Conservation (phyloP, 139 green algal genomes). For the Mychonastes homosphaera region DNA sequence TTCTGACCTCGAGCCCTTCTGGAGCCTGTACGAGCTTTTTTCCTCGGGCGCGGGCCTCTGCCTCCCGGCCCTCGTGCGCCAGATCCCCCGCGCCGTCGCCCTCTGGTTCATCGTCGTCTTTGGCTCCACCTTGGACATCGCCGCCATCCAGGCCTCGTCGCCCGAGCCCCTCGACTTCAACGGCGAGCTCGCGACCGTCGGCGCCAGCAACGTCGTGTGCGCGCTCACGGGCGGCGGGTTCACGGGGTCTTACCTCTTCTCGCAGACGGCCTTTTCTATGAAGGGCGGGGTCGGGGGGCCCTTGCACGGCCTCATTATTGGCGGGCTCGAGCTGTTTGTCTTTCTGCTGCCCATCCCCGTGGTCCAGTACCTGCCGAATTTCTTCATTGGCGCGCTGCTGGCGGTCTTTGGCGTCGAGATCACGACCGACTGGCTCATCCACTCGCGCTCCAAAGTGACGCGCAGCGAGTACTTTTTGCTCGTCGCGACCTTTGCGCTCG, state of each 20-base stretch:
- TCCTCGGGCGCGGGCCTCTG: slow-evolving; percentile 34
- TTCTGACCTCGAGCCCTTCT: slow-evolving; percentile 48
- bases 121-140: slow-evolving; percentile 63
- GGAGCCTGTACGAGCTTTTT: slow-evolving; percentile 58
- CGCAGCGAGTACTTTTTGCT: slow-evolving; percentile 60
- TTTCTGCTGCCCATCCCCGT: slow-evolving; percentile 55
- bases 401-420: slow-evolving; percentile 72
- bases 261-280: slow-evolving; percentile 50
- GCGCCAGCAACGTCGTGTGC: slow-evolving; percentile 53
- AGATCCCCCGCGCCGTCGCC: slow-evolving; percentile 15
- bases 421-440: slow-evolving; percentile 4
- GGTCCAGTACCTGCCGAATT: slow-evolving; percentile 48
- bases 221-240: slow-evolving; percentile 51
- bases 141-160: slow-evolving; percentile 49
- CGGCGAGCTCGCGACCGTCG: slow-evolving; percentile 56
- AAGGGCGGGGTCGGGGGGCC: slow-evolving; percentile 25
- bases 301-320: slow-evolving; percentile 33
- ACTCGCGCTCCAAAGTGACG: slow-evolving; percentile 33
- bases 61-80: slow-evolving; percentile 29
- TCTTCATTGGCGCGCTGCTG: slow-evolving; percentile 64
- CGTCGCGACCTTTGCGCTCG: slow-evolving; percentile 49
- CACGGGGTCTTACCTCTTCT: slow-evolving; percentile 30
- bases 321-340: slow-evolving; percentile 37
- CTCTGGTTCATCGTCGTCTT: slow-evolving; percentile 59
- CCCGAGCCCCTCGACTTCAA: slow-evolving; percentile 60